phyloP scores from a whole-genome alignment of 257 asterid species.

The Craterostigma plantagineum region DNA sequence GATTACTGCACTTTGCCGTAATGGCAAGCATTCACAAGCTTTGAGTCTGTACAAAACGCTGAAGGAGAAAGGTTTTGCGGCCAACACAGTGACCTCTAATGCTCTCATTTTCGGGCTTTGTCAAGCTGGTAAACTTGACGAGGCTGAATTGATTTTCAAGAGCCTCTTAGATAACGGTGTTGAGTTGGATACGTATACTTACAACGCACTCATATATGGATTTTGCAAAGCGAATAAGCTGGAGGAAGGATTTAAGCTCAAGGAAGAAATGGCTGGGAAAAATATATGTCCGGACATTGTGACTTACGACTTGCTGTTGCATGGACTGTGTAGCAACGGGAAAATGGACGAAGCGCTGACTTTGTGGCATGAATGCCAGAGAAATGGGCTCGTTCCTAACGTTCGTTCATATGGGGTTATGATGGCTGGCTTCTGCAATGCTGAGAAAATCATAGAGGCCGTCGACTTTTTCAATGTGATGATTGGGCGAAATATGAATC shows the following conservation, averaged over 20 bases:
- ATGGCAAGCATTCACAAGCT: slow-evolving; percentile 48
- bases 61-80: slow-evolving; percentile 29
- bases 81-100: slow-evolving; percentile 52
- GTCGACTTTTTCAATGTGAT: slow-evolving; percentile 27
- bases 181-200: slow-evolving; percentile 36
- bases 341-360: slow-evolving; percentile 53
- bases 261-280: slow-evolving; percentile 48
- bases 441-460: slow-evolving; percentile 46
- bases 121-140: slow-evolving; percentile 34
- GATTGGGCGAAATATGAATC: slow-evolving; percentile 21
- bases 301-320: slow-evolving; percentile 45
- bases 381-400: slow-evolving; percentile 31
- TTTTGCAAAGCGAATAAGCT: slow-evolving; percentile 39
- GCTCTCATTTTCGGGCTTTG: slow-evolving; percentile 69
- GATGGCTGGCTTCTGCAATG: slow-evolving; percentile 52
- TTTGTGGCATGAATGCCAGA: slow-evolving; percentile 63
- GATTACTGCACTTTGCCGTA: slow-evolving; percentile 51
- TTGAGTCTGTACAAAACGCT: slow-evolving; percentile 38
- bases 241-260: slow-evolving; percentile 43
- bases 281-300: slow-evolving; percentile 37
- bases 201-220: slow-evolving; percentile 57
- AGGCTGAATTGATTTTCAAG: slow-evolving; percentile 33
- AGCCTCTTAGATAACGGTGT: slow-evolving; percentile 28
- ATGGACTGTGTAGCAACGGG: slow-evolving; percentile 29
- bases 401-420: slow-evolving; percentile 42